Percentiles rank a stretch among this genome's conserved stretches.
These are phyloP conservation scores for Cercospora beticola DNA, from an alignment of 2,329 filamentous ascomycete genomes.

Conservation along the genomic window DNA sequence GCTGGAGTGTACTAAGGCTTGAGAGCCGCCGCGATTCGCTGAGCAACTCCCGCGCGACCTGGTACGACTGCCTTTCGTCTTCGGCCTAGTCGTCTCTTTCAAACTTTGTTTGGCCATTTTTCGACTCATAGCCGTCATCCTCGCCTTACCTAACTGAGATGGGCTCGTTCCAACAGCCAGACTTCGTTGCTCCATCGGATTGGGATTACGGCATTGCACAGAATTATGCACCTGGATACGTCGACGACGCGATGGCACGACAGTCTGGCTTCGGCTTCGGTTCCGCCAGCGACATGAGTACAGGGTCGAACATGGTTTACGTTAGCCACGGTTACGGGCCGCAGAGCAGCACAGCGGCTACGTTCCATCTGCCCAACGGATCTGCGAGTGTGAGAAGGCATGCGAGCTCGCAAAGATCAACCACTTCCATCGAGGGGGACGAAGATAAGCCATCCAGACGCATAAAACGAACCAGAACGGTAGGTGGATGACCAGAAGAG, in stretches of 20 bases:
- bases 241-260: neutral
- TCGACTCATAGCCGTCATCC: constrained; percentile 1
- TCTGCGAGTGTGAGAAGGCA: constrained; percentile 11
- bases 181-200: constrained; percentile 4
- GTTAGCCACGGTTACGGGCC: constrained; percentile 8
- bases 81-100: constrained; percentile 4
- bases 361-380: constrained; percentile 13
- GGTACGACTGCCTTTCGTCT: constrained; percentile 5
- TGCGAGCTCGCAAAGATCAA: constrained; percentile 6
- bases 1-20: constrained; percentile 8
- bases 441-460: constrained; percentile 14
- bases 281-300: constrained; percentile 1
- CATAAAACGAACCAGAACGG: constrained; percentile 23
- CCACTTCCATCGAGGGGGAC: constrained; percentile 5
- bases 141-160: constrained; percentile 1
- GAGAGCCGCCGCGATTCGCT: constrained; percentile 9
- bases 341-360: neutral
- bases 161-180: constrained; percentile 12
- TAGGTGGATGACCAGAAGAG: neutral
- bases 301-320: constrained; percentile 5
- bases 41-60: constrained; percentile 1
- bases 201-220: constrained; percentile 7
- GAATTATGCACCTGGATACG: constrained; percentile 4
- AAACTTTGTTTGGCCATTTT: constrained; percentile 10
- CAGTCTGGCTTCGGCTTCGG: constrained; percentile 1